phyloP scores from a whole-genome alignment of 768 basidiomycete genomes.

The Suillus cothurnatus region DNA sequence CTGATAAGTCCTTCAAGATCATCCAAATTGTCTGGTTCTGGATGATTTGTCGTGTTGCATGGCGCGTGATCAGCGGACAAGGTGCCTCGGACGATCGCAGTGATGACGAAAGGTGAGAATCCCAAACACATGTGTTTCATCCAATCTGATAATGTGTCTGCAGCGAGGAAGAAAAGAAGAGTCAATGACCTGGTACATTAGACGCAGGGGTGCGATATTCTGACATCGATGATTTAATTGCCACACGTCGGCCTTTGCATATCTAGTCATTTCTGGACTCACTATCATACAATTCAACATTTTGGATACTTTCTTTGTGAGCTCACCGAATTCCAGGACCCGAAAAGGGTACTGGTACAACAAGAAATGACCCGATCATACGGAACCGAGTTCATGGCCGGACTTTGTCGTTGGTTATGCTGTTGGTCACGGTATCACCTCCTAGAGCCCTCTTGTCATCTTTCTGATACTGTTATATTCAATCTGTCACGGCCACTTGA shows the following conservation, averaged over 20 bases:
- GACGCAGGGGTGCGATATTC: conserved; percentile 9
- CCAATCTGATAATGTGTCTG: background rate
- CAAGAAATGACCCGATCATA: no score
- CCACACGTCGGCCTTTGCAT: conserved; percentile 23
- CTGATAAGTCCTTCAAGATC: conserved; percentile 43
- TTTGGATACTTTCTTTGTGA: conserved; percentile 4
- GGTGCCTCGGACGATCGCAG: conserved; percentile 85
- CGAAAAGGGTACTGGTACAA: no score
- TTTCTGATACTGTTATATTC: no score
- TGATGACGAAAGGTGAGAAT: conserved; percentile 72
- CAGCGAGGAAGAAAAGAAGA: conserved; percentile 27
- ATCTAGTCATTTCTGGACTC: conserved; percentile 24
- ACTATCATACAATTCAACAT: conserved; percentile 30
- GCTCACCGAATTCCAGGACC: background rate
- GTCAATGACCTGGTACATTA: conserved; percentile 31
- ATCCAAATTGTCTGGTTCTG: conserved; percentile 83
- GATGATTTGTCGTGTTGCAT: conserved; percentile 85
- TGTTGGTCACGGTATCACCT: no score
- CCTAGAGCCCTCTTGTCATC: no score
- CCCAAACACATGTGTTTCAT: background rate
- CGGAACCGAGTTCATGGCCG: no score
- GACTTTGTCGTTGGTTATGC: no score
- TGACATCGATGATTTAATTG: conserved; percentile 25
- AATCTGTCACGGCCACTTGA: no score
- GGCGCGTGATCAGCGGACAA: conserved; percentile 69